phyloP scores from a whole-genome alignment of 202 grass and related monocot species.

The Digitaria exilis region DNA sequence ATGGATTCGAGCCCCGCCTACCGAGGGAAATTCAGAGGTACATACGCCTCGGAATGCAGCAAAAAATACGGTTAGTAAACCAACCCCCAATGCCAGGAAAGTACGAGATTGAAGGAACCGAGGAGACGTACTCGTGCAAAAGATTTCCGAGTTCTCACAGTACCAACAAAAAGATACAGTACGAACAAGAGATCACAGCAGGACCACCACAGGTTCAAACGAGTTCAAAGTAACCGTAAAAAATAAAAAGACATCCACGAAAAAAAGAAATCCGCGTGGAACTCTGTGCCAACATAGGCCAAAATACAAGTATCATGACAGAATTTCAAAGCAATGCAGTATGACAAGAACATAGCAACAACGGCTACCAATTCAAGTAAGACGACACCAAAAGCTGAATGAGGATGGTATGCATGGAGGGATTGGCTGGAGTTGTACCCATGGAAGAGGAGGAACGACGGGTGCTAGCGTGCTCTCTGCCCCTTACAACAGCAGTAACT shows the following conservation, averaged over 20 bases:
- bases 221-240: background rate
- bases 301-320: background rate
- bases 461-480: background rate
- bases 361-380: background rate
- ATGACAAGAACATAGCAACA: background rate
- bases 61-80: background rate
- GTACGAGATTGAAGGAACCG: background rate
- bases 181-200: background rate
- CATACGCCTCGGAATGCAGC: background rate
- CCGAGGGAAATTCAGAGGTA: background rate
- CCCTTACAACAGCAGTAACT: background rate
- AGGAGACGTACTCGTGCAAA: background rate
- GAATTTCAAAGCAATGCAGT: background rate
- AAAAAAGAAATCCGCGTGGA: conserved; percentile 16
- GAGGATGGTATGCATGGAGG: background rate
- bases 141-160: conserved; percentile 17
- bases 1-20: background rate
- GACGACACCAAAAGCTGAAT: background rate
- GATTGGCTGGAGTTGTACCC: conserved; percentile 12
- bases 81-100: background rate
- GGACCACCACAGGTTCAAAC: conserved; percentile 32
- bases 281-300: background rate
- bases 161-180: background rate
- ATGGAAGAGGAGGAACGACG: conserved; percentile 4
- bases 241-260: background rate